phyloP scores from a whole-genome alignment of 2,329 filamentous ascomycete species.

The Aspergillus sojae region DNA sequence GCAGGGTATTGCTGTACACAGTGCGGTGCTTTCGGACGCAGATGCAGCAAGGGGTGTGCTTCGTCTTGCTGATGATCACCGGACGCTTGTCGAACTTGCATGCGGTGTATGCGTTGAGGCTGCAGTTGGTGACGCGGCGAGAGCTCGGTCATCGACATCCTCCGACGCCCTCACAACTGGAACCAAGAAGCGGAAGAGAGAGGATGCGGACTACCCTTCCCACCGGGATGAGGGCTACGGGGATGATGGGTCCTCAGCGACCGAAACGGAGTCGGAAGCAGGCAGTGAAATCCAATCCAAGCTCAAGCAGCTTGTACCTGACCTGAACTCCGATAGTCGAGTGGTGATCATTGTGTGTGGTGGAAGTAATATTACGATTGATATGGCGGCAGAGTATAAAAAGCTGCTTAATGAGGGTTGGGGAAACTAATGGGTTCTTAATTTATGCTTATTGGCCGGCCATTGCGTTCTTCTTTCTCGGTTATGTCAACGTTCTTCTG shows the following conservation, averaged over 20 bases:
- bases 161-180: conserved; percentile 15
- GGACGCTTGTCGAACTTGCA: conserved; percentile 78
- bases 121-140: conserved; percentile 38
- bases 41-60: conserved; percentile 79
- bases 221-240: conserved; percentile 39
- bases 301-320: conserved; percentile 64
- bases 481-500: not conserved
- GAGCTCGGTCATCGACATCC: conserved; percentile 10
- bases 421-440: conserved; percentile 23
- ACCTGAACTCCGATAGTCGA: conserved; percentile 66
- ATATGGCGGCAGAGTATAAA: conserved; percentile 62
- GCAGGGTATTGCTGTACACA: conserved; percentile 55
- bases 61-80: conserved; percentile 77
- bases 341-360: conserved; percentile 87
- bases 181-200: conserved; percentile 35
- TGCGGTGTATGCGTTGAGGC: conserved; percentile 77
- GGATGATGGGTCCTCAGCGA: conserved; percentile 35
- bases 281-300: conserved; percentile 36
- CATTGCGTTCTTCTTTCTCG: conserved; percentile 3
- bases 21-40: conserved; percentile 69
- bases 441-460: conserved; percentile 9
- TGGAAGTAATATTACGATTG: conserved; percentile 67
- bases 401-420: conserved; percentile 47
- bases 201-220: conserved; percentile 8
- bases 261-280: conserved; percentile 28